These are phyloP conservation scores for Lachnellula subtilissima DNA, from an alignment of 2,329 filamentous ascomycete species.

Conservation along the genomic window DNA sequence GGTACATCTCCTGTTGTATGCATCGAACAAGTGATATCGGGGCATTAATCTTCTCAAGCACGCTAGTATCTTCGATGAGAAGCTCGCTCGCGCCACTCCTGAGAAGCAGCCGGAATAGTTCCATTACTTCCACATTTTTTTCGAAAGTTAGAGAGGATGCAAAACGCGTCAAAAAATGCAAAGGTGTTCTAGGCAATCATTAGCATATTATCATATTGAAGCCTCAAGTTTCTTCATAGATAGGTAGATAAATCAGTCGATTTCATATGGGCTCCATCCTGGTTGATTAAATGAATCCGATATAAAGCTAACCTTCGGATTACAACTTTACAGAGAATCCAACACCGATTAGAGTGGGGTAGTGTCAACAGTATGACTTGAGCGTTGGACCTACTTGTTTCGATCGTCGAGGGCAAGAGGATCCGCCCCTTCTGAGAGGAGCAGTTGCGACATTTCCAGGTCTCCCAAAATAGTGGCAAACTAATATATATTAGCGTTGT, in stretches of 20 bases:
- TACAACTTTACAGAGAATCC: too few species aligned
- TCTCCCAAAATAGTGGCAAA: background rate
- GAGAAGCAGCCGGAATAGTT: background rate
- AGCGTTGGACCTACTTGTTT: background rate
- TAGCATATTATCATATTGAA: background rate
- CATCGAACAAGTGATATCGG: background rate
- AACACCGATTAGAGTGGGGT: background rate
- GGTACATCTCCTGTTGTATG: background rate
- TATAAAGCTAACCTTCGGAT: too few species aligned
- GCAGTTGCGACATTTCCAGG: background rate
- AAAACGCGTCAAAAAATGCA: background rate
- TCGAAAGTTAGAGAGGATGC: background rate
- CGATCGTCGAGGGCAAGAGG: background rate
- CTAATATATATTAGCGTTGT: background rate
- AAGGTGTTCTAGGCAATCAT: background rate
- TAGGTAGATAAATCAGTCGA: background rate
- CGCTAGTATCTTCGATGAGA: background rate
- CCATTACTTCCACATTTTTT: background rate
- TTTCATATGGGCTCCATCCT: background rate
- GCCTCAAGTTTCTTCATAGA: background rate
- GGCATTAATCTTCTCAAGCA: background rate
- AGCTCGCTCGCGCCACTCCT: background rate
- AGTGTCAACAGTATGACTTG: background rate
- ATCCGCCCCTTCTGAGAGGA: conserved; percentile 1
- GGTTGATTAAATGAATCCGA: background rate